phyloP scores from a whole-genome alignment of 108 stramenopile genomes.

The Nitzschia inconspicua region DNA sequence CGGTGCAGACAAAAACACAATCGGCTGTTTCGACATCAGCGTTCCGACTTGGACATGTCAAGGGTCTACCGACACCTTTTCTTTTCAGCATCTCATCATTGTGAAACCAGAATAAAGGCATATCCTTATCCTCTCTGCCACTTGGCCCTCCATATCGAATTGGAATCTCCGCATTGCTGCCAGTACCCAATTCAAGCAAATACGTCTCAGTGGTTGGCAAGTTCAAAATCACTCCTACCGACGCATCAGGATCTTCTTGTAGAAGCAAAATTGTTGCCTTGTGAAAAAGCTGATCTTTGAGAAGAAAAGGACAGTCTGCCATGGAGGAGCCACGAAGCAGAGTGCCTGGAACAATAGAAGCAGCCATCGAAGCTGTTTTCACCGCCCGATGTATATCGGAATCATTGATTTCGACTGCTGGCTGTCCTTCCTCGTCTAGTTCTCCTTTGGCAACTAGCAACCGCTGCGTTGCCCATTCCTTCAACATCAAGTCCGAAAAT shows the following conservation, averaged over 20 bases:
- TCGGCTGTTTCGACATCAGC: slow-evolving; percentile 23
- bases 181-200: slow-evolving; percentile 20
- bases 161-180: slow-evolving; percentile 14
- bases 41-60: slow-evolving; percentile 6
- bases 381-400: slow-evolving; percentile 23
- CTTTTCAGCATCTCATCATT: slow-evolving; percentile 20
- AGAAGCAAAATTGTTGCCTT: slow-evolving; percentile 53
- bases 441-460: slow-evolving; percentile 20
- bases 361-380: slow-evolving; percentile 4
- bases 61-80: slow-evolving; percentile 25
- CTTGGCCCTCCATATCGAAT: slow-evolving; percentile 60
- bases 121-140: slow-evolving; percentile 17
- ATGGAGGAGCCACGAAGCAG: slow-evolving; percentile 13
- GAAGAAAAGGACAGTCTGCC: slow-evolving; percentile 31
- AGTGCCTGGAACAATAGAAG: slow-evolving; percentile 4
- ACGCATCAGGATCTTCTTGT: slow-evolving; percentile 45
- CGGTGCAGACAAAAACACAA: slow-evolving; percentile 36
- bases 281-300: slow-evolving; percentile 59
- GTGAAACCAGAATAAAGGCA: slow-evolving; percentile 42
- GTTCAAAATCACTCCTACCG: slow-evolving; percentile 54
- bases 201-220: slow-evolving; percentile 32
- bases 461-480: slow-evolving; percentile 48
- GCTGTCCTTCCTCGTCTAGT: background rate
- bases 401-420: slow-evolving; percentile 3
- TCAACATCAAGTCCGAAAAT: slow-evolving; percentile 58